A percentile compares a stretch with the other conserved stretches of the same genome.
phyloP scores from a whole-genome alignment of 768 basidiomycete species.

The Lactarius hatsudake region DNA sequence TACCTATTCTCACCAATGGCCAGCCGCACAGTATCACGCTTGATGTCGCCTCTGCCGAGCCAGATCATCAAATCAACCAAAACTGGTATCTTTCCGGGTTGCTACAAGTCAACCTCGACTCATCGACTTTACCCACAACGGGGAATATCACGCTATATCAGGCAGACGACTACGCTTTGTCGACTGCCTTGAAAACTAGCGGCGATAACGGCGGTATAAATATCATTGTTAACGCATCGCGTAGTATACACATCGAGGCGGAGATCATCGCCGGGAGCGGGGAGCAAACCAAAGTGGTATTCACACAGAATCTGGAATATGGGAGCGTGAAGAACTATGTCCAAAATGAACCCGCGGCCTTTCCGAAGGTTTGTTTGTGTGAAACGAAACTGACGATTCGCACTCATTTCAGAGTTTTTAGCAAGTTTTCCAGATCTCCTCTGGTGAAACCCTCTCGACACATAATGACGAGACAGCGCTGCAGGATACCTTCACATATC shows the following conservation, averaged over 20 bases:
- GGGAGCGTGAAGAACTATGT: constrained; percentile 60
- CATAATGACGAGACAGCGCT: constrained; percentile 47
- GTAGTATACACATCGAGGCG: constrained; percentile 57
- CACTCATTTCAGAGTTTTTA: constrained; percentile 25
- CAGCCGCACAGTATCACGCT: constrained; percentile 65
- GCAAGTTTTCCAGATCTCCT: constrained; percentile 44
- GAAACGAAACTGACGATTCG: background rate
- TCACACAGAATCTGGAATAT: constrained; percentile 58
- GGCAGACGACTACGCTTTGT: constrained; percentile 54
- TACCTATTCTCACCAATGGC: background rate
- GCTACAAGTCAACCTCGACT: constrained; percentile 66
- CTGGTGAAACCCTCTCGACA: constrained; percentile 46
- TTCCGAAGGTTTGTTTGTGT: constrained; percentile 36
- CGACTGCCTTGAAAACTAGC: constrained; percentile 23
- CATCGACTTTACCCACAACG: constrained; percentile 60
- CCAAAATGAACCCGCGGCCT: constrained; percentile 36
- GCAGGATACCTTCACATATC: constrained; percentile 53
- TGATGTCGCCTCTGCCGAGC: constrained; percentile 70
- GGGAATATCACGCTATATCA: constrained; percentile 63
- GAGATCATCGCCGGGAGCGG: constrained; percentile 64
- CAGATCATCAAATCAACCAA: constrained; percentile 58
- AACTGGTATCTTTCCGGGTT: constrained; percentile 78
- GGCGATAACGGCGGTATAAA: too few relatives aligned
- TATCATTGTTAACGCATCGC: constrained; percentile 44
- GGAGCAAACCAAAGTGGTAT: constrained; percentile 50